These are phyloP conservation scores for Paraconiothyrium sp. DNA, from an alignment of 2,329 filamentous ascomycete genomes.

Conservation along the genomic window DNA sequence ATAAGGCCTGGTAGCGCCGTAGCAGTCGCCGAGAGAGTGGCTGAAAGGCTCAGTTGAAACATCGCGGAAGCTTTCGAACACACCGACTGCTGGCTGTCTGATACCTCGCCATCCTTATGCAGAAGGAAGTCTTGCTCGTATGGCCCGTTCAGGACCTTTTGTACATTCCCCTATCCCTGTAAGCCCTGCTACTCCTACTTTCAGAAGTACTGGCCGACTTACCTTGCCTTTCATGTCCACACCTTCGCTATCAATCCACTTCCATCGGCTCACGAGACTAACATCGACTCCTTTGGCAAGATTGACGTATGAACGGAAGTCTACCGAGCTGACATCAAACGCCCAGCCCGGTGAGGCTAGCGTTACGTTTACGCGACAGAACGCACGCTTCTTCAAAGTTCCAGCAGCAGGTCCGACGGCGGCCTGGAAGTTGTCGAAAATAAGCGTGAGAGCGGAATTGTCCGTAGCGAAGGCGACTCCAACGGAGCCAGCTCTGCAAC, in stretches of 20 bases:
- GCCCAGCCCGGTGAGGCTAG: slow-evolving; percentile 36
- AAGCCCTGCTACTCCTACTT: not conserved
- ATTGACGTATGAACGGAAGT: slow-evolving; percentile 36
- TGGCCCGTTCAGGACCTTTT: slow-evolving; percentile 35
- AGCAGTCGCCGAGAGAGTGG: slow-evolving; percentile 24
- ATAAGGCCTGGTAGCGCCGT: slow-evolving; percentile 25
- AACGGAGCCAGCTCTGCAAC: slow-evolving; percentile 33
- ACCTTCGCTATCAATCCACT: slow-evolving; percentile 36
- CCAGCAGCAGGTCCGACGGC: slow-evolving; percentile 34
- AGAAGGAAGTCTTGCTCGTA: slow-evolving; percentile 35
- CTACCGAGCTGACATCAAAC: slow-evolving; percentile 34
- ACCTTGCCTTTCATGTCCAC: slow-evolving; percentile 39
- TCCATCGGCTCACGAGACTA: slow-evolving; percentile 40
- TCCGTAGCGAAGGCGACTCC: slow-evolving; percentile 31
- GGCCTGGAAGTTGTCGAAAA: slow-evolving; percentile 39
- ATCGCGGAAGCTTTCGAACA: slow-evolving; percentile 36
- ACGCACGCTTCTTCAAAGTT: slow-evolving; percentile 30
- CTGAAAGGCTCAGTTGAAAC: slow-evolving; percentile 36
- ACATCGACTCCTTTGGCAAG: slow-evolving; percentile 31
- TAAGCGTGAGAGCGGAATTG: slow-evolving; percentile 35
- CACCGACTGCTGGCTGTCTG: slow-evolving; percentile 27
- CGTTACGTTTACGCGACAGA: slow-evolving; percentile 37
- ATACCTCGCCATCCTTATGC: slow-evolving; percentile 37
- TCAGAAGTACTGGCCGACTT: not conserved
- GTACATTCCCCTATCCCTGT: slow-evolving; percentile 31